Evolutionary conservation across 2,329 filamentous ascomycete genomes (phyloP).

Genomic region (Cryphonectria nitschkei): DNA sequence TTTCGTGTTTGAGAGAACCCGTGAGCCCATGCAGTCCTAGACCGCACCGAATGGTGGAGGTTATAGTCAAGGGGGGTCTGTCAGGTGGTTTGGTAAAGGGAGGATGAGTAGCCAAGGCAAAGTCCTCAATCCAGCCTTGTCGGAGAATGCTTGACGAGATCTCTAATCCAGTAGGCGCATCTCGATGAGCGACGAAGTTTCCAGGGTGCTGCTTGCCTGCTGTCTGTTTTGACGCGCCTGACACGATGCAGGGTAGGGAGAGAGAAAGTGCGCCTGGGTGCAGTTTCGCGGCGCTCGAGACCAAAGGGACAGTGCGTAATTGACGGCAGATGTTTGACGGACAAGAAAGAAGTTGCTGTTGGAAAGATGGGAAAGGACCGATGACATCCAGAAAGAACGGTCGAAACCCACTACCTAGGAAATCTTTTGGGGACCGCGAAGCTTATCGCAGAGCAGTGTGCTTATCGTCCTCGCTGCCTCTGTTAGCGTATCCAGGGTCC

Average conservation of each 20-base stretch:
- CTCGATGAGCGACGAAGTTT: constrained; percentile 28
- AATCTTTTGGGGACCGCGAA: not conserved
- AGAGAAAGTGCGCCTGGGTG: constrained; percentile 22
- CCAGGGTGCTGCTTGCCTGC: constrained; percentile 9
- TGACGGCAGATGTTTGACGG: not conserved
- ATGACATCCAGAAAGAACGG: not conserved
- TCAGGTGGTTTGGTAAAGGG: constrained; percentile 13
- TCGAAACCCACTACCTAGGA: not conserved
- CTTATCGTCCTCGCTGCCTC: not conserved
- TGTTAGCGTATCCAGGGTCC: not conserved
- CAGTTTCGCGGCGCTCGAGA: not conserved
- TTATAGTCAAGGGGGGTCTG: constrained; percentile 24
- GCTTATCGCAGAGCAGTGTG: constrained; percentile 16
- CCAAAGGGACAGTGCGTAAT: not conserved
- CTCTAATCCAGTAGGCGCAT: constrained; percentile 30
- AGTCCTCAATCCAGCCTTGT: constrained; percentile 24
- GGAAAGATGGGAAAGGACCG: constrained; percentile 7
- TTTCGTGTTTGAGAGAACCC: not conserved
- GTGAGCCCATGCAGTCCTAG: constrained; percentile 4
- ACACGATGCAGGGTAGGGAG: not conserved
- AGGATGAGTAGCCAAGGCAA: constrained; percentile 15
- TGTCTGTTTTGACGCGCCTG: not conserved
- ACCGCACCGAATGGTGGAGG: constrained; percentile 9
- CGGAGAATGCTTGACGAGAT: constrained; percentile 28
- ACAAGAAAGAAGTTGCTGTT: not conserved